Evolutionary conservation across 306 rosid genomes (phyloP).

Genomic region (Glycine latifolia): DNA sequence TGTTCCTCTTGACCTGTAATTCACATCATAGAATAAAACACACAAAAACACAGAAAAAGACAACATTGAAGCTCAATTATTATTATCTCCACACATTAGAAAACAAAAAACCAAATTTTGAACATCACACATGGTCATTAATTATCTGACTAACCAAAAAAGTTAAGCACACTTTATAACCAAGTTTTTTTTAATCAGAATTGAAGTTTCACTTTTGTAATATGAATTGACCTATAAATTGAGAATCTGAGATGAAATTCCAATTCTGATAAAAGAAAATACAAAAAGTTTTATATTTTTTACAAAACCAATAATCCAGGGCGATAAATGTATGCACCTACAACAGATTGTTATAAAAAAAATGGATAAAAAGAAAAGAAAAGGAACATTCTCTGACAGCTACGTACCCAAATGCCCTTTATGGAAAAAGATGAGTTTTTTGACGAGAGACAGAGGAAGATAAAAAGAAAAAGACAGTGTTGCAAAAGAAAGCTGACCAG

Average conservation of each 20-base stretch:
- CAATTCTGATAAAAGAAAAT: not conserved
- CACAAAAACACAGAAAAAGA: slow-evolving; percentile 24
- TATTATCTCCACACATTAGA: slow-evolving; percentile 1
- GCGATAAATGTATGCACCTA: slow-evolving; percentile 28
- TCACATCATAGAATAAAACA: slow-evolving; percentile 35
- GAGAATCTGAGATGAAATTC: not conserved
- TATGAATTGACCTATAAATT: not conserved
- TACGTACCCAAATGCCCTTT: slow-evolving; percentile 32
- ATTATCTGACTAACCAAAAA: slow-evolving; percentile 11
- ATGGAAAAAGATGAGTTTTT: slow-evolving; percentile 35
- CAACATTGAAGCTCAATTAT: slow-evolving; percentile 23
- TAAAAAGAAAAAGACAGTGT: not conserved
- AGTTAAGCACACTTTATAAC: slow-evolving; percentile 5
- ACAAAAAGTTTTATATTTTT: not conserved
- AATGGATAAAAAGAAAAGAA: not conserved
- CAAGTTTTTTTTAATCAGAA: not conserved
- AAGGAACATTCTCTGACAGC: slow-evolving; percentile 33
- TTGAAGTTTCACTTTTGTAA: not conserved
- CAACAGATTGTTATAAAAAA: slow-evolving; percentile 20
- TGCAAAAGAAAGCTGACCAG: slow-evolving; percentile 55
- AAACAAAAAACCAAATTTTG: slow-evolving; percentile 30
- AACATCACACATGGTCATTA: not conserved
- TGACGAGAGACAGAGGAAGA: slow-evolving; percentile 6
- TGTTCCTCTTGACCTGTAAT: slow-evolving; percentile 76
- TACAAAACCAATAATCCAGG: not conserved